These are phyloP conservation scores for Leccinum huronense DNA, from an alignment of 1,284 basidiomycete species.

Conservation along the genomic window DNA sequence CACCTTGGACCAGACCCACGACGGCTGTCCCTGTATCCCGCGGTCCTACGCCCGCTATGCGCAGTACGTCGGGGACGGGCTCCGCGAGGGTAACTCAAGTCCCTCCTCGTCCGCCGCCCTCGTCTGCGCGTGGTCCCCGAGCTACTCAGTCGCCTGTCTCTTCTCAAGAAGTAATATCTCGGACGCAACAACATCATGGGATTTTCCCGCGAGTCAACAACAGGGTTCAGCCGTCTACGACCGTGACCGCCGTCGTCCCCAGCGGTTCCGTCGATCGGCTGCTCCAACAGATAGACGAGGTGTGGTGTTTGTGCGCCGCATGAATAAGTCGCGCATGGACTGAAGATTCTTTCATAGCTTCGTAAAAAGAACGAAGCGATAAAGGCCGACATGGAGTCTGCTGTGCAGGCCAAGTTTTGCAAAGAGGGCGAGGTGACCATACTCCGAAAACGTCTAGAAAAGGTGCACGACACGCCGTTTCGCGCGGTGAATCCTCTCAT, in stretches of 20 bases:
- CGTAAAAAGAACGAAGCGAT: constrained; percentile 47
- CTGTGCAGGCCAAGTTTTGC: constrained; percentile 28
- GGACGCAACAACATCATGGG: constrained; percentile 14
- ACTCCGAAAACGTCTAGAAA: constrained; percentile 34
- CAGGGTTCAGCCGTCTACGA: constrained; percentile 8
- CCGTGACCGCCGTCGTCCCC: not conserved
- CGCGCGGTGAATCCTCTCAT: not conserved
- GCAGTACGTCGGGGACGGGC: constrained; percentile 14
- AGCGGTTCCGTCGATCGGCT: constrained; percentile 29
- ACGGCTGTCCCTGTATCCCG: constrained; percentile 14
- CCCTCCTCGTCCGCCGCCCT: constrained; percentile 18
- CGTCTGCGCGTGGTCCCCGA: constrained; percentile 19
- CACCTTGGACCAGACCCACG: constrained; percentile 8
- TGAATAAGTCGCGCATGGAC: constrained; percentile 10
- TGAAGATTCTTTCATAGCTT: constrained; percentile 41
- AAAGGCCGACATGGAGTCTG: constrained; percentile 20
- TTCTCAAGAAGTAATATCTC: constrained; percentile 24
- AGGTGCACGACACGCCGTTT: constrained; percentile 20
- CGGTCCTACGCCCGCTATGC: constrained; percentile 14
- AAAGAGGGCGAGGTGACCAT: constrained; percentile 37
- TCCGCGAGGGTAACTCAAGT: constrained; percentile 14
- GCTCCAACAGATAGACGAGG: constrained; percentile 48
- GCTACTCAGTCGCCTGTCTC: constrained; percentile 18
- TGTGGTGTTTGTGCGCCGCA: constrained; percentile 28
- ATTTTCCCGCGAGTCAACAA: constrained; percentile 13